phyloP scores from a whole-genome alignment of 2,329 filamentous ascomycete species.

The Arthrobotrys entomopaga region DNA sequence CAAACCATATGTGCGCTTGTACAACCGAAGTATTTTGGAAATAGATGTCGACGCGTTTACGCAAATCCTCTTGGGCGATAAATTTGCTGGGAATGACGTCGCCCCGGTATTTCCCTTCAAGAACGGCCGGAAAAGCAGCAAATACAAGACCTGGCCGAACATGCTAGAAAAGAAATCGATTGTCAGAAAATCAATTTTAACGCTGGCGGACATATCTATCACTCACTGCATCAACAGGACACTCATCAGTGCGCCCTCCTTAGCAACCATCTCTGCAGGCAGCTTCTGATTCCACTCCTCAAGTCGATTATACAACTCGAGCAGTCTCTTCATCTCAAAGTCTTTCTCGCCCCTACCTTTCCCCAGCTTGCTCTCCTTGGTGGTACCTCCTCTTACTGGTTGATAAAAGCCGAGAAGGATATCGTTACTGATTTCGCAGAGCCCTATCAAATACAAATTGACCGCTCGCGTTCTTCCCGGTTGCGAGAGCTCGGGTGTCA shows the following conservation, averaged over 20 bases:
- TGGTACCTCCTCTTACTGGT: constrained; percentile 71
- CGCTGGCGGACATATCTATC: not conserved
- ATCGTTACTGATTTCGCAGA: constrained; percentile 95
- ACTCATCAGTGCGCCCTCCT: constrained; percentile 86
- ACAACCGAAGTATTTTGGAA: constrained; percentile 91
- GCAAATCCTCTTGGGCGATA: constrained; percentile 89
- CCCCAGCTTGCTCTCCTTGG: constrained; percentile 59
- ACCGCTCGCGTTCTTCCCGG: constrained; percentile 84
- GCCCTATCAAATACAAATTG: constrained; percentile 79
- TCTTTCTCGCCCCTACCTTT: constrained; percentile 71
- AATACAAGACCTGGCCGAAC: constrained; percentile 96
- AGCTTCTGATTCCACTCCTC: constrained; percentile 88
- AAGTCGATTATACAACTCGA: constrained; percentile 86
- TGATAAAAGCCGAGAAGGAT: constrained; percentile 91
- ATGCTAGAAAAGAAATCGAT: constrained; percentile 71
- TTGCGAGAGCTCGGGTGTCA: constrained; percentile 77
- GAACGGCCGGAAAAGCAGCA: constrained; percentile 94
- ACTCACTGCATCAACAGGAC: constrained; percentile 88
- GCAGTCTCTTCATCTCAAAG: constrained; percentile 88
- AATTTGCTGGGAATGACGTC: constrained; percentile 86
- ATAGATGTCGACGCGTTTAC: constrained; percentile 88
- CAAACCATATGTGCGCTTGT: constrained; percentile 89
- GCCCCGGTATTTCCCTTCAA: constrained; percentile 79
- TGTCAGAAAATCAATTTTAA: not conserved
- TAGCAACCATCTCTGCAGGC: constrained; percentile 86